A percentile compares a stretch with the other conserved stretches of the same genome.
Conservation (phyloP, 139 green algal genomes). For the Haematococcus lacustris region DNA sequence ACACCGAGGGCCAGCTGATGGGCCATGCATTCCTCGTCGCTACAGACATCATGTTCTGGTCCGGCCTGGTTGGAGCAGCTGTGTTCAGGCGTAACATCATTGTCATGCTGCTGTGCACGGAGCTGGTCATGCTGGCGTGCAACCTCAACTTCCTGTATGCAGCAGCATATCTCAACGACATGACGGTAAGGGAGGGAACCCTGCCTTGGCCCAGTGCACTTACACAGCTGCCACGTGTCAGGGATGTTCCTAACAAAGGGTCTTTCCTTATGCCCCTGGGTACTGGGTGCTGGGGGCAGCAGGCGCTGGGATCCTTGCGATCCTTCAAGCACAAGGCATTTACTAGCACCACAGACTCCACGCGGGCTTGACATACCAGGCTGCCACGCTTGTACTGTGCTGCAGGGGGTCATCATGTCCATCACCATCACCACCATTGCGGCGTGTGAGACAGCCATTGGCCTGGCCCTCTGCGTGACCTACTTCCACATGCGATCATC, state of each 20-base stretch:
- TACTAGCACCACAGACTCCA: no score
- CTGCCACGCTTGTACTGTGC: neutral
- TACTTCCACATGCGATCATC: slow-evolving; percentile 40
- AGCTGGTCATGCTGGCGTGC: slow-evolving; percentile 42
- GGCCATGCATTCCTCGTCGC: slow-evolving; percentile 5
- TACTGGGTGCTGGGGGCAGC: no score
- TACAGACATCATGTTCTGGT: slow-evolving; percentile 43
- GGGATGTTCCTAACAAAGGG: no score
- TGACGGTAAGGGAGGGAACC: slow-evolving; percentile 28
- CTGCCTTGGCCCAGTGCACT: no score
- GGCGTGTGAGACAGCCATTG: slow-evolving; percentile 41
- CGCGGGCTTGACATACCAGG: no score
- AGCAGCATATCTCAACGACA: slow-evolving; percentile 39
- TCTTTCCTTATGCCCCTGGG: no score
- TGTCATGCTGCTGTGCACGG: slow-evolving; percentile 35
- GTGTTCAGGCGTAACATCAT: slow-evolving; percentile 40
- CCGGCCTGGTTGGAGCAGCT: slow-evolving; percentile 31
- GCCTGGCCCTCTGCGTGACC: slow-evolving; percentile 41
- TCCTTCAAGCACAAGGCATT: no score
- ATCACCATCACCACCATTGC: slow-evolving; percentile 45
- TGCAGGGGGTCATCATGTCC: slow-evolving; percentile 36
- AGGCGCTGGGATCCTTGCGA: no score
- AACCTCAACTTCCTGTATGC: slow-evolving; percentile 47
- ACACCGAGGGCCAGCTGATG: slow-evolving; percentile 3
- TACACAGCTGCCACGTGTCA: no score